phyloP scores from a whole-genome alignment of 352 stramenopile genomes.

The Pythium phragmitis region DNA sequence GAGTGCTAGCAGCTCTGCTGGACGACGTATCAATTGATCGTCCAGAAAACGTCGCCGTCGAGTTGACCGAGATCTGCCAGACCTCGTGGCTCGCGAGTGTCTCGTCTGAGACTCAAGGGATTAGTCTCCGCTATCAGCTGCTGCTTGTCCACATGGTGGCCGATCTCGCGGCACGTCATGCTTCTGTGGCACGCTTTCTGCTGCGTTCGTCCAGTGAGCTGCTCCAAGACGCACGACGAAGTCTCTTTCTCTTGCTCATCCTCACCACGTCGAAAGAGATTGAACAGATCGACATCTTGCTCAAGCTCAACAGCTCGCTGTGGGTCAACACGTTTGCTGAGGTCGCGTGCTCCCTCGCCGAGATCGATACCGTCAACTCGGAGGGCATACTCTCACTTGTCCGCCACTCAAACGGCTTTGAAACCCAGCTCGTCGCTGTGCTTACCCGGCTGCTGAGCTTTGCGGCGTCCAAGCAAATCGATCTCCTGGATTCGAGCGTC shows the following conservation, averaged over 20 bases:
- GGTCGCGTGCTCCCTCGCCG: slow-evolving; percentile 11
- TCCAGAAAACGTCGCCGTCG: slow-evolving; percentile 12
- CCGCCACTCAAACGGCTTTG: slow-evolving; percentile 6
- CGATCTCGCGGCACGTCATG: slow-evolving; percentile 6
- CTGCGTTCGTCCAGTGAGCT: slow-evolving; percentile 11
- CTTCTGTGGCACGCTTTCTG: slow-evolving; percentile 14
- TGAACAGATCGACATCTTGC: slow-evolving; percentile 17
- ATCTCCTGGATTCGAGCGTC: slow-evolving; percentile 28
- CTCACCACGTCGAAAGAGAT: slow-evolving; percentile 14
- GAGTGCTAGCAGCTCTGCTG: slow-evolving; percentile 12
- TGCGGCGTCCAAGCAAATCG: slow-evolving; percentile 23
- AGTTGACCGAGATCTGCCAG: slow-evolving; percentile 17
- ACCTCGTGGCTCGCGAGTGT: slow-evolving; percentile 1
- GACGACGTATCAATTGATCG: slow-evolving; percentile 19
- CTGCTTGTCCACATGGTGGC: slow-evolving; percentile 28
- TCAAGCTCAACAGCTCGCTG: slow-evolving; percentile 28
- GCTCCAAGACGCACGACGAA: background rate
- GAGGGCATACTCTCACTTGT: slow-evolving; percentile 11
- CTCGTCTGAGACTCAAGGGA: background rate
- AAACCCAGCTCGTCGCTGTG: slow-evolving; percentile 6
- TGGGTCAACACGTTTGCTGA: slow-evolving; percentile 38
- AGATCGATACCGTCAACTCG: background rate
- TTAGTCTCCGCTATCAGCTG: slow-evolving; percentile 27
- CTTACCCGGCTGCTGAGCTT: slow-evolving; percentile 26
- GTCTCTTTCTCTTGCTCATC: slow-evolving; percentile 29